Base-by-base conservation (phyloP, 1,284 basidiomycete genomes). In the Fomitopsis palustris region DNA sequence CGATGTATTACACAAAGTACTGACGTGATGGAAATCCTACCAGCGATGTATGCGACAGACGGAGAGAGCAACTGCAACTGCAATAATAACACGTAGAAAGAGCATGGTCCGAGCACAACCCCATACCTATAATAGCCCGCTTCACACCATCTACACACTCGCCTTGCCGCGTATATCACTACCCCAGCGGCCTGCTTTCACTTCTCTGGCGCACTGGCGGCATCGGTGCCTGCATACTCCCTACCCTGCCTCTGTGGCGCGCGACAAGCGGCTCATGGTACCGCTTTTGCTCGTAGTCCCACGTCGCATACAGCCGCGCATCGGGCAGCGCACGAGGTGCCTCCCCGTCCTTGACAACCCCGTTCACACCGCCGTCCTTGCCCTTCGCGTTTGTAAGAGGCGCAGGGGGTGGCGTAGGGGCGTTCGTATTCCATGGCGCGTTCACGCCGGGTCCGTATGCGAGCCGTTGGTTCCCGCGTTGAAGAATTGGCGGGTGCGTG, bases 281-380 rank as follows among this genome's bases (percentile, higher is more conserved):
- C 61, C 82, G 82, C 73, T 89, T 90, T 47, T 73, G 69, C 65
- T 92, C 88, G 62, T 82, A 87, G 57, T 88, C 86, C 89, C 89
- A 92, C 21, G 89, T 91, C 51, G 87, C 85, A 66, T 78, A 89
- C 60, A 90, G 69, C 53, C 81, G 76, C 14, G 90, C 90, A 62
- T 91, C 88, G 0, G 86, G 84, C 27, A 90, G 74, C 51, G 78
- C 68, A 63, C 78, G 76, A 55, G 35, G 70, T 64, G 63, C 75
- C 64, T 59, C 68, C 59, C 60, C 68, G 42, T 35, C 49, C 49
- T 52, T 52, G 31, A 35, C 31, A n/a, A 35, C 49, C 3, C 49
- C 49, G 31, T 52, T 52, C 49, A 52, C 49, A 33, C 49, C 49
- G 8, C 14, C 23, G 21, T 73, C 73, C 60, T 71, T 77, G 58